phyloP scores from a whole-genome alignment of 169 alveolate species.

The Miamiensis avidus region DNA sequence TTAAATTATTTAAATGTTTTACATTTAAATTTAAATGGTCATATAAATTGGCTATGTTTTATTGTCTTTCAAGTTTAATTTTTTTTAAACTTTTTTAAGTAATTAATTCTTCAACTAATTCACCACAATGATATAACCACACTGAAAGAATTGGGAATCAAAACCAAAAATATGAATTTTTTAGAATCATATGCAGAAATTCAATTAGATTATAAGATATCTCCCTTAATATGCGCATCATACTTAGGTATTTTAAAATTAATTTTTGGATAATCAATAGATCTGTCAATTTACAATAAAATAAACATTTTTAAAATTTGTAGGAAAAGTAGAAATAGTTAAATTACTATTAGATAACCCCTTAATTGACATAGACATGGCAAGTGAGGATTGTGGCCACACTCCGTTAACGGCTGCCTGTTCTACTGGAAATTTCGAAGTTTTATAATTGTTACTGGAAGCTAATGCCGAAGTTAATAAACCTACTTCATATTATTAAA shows the following conservation, averaged over 20 bases:
- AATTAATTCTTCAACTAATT: conserved; percentile 22
- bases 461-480: conserved; percentile 49
- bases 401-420: conserved; percentile 55
- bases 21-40: too few species aligned
- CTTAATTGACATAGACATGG: conserved; percentile 47
- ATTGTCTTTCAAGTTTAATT: neutral
- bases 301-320: too few species aligned
- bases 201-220: conserved; percentile 51
- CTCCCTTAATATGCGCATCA: conserved; percentile 53
- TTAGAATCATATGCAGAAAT: conserved; percentile 22
- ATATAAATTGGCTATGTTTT: too few species aligned
- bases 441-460: conserved; percentile 47
- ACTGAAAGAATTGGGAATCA: conserved; percentile 24
- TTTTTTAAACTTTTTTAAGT: neutral
- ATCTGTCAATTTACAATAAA: too few species aligned
- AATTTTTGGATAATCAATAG: too few species aligned
- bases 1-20: too few species aligned
- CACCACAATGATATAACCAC: conserved; percentile 26
- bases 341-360: conserved; percentile 44
- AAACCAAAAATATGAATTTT: conserved; percentile 28
- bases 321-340: conserved; percentile 31
- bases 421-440: conserved; percentile 61
- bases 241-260: conserved; percentile 56
- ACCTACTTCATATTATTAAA: conserved; percentile 45
- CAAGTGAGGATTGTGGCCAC: conserved; percentile 42